Conservation (phyloP, 176 grass and related monocot genomes). For the Secale cereale region DNA sequence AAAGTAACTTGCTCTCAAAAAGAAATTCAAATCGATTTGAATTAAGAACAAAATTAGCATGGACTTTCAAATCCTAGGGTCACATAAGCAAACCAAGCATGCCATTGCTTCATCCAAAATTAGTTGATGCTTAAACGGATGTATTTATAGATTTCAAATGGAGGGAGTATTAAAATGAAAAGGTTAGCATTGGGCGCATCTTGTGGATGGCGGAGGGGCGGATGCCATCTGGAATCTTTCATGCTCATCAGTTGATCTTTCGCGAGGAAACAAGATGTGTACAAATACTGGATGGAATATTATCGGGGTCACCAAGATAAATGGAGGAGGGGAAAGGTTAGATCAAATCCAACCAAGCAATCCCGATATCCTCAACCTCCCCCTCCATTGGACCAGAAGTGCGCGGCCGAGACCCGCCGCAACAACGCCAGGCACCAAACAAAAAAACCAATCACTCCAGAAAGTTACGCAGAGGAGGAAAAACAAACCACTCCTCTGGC, state of each 20-base stretch:
- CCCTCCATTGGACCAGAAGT: slow-evolving; percentile 44
- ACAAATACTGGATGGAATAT: slow-evolving; percentile 23
- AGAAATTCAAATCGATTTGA: too few species aligned
- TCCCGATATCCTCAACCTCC: slow-evolving; percentile 42
- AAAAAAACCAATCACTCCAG: background rate
- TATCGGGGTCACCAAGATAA: slow-evolving; percentile 25
- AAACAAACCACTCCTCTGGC: background rate
- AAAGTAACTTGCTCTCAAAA: too few species aligned
- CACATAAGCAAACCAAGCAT: too few species aligned
- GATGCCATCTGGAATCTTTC: slow-evolving; percentile 1
- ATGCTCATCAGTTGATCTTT: background rate
- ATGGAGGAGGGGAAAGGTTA: slow-evolving; percentile 35
- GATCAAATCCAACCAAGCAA: slow-evolving; percentile 55
- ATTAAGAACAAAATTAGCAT: too few species aligned
- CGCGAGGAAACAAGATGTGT: background rate
- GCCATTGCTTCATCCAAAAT: too few species aligned
- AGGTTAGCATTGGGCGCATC: background rate
- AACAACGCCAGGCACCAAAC: slow-evolving; percentile 29
- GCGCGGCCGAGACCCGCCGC: slow-evolving; percentile 22
- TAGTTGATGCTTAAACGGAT: too few species aligned
- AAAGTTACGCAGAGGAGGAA: too few species aligned
- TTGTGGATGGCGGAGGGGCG: background rate
- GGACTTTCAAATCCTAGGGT: too few species aligned
- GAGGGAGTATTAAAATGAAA: background rate
- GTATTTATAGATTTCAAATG: too few species aligned